Evolutionary conservation across 352 stramenopile species (phyloP).

Genomic region (Globisporangium heterothallicum): DNA sequence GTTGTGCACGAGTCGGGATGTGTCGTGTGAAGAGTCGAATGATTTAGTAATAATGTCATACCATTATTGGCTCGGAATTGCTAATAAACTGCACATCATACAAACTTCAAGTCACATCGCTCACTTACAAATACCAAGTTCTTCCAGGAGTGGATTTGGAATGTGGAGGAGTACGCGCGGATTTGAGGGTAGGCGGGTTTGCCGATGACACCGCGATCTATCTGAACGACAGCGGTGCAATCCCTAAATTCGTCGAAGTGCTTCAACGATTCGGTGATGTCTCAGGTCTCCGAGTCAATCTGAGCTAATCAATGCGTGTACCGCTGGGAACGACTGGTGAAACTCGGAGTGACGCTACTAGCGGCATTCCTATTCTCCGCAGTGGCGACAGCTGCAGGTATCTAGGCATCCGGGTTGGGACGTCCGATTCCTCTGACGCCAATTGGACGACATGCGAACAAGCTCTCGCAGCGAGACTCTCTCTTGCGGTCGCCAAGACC

Average conservation of each 20-base stretch:
- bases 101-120: no score
- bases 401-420: not conserved
- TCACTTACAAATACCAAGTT: no score
- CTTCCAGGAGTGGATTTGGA: not conserved
- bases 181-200: not conserved
- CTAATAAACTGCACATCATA: no score
- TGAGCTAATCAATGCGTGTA: not conserved
- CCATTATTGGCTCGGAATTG: no score
- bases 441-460: not conserved
- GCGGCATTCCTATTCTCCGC: not conserved
- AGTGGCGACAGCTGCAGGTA: not conserved
- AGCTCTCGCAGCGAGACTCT: not conserved
- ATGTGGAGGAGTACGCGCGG: not conserved
- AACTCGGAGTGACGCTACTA: not conserved
- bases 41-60: no score
- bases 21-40: no score
- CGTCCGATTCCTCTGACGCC: not conserved
- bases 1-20: no score
- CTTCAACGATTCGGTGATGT: not conserved
- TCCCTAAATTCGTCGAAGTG: not conserved
- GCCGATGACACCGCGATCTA: not conserved
- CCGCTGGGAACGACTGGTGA: not conserved
- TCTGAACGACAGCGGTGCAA: not conserved
- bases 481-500: not conserved
- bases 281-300: not conserved